These are phyloP conservation scores for Fusarium pilosicola DNA, from an alignment of 2,329 filamentous ascomycete genomes.

Conservation along the genomic window DNA sequence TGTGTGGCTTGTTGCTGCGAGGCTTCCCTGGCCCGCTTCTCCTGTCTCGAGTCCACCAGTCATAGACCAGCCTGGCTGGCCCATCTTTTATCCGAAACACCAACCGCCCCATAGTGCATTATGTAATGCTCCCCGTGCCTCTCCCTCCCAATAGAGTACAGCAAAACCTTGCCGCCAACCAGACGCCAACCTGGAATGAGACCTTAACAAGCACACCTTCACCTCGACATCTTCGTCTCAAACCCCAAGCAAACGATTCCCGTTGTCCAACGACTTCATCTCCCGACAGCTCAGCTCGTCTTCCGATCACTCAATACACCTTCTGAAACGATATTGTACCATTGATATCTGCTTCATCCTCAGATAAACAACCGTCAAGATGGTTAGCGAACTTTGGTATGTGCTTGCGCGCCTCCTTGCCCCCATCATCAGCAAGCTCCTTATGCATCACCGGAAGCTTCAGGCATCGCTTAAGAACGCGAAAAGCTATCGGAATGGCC, in stretches of 20 bases:
- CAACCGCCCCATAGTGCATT: conserved; percentile 34
- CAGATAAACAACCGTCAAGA: conserved; percentile 61
- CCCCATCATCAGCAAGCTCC: conserved; percentile 46
- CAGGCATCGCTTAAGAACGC: conserved; percentile 36
- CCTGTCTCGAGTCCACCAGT: not conserved
- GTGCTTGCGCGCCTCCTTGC: conserved; percentile 55
- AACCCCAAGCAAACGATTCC: conserved; percentile 35
- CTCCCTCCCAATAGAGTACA: conserved; percentile 43
- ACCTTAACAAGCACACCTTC: conserved; percentile 50
- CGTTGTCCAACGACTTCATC: conserved; percentile 43
- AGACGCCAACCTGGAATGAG: conserved; percentile 52
- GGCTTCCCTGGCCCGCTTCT: conserved; percentile 1
- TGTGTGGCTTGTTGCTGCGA: conserved; percentile 25
- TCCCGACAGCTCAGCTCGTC: conserved; percentile 30
- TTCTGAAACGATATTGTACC: conserved; percentile 25
- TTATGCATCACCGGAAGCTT: conserved; percentile 46
- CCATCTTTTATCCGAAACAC: conserved; percentile 37
- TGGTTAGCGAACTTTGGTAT: conserved; percentile 86
- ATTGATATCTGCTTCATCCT: conserved; percentile 18
- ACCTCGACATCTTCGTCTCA: conserved; percentile 39
- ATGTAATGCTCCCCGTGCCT: conserved; percentile 46
- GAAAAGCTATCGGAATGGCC: conserved; percentile 9
- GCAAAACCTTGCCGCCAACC: conserved; percentile 56
- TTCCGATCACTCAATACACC: conserved; percentile 24
- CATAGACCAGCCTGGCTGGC: not conserved